Evolutionary conservation across 2,329 filamentous ascomycete species (phyloP), one percentile per base, ranked within the genome.

Genomic region (Nigrograna mackinnonii): DNA sequence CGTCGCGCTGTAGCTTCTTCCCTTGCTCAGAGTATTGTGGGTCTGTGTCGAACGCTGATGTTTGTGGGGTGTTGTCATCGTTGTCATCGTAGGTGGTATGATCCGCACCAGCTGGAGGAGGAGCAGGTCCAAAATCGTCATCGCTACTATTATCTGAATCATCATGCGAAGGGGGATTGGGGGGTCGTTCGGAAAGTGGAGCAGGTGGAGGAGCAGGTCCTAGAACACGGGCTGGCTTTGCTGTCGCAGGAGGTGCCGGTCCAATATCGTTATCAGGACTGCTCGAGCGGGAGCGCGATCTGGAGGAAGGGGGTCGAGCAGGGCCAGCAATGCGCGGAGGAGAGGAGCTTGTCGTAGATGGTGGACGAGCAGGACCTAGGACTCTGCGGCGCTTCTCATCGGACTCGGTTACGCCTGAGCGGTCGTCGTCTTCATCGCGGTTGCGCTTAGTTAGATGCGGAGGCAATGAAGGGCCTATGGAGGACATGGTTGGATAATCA

Each of bases 401-500:
- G 16, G 60, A 62, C 26, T 72, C 67, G 55, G 73, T 67, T 47
- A 62, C 63, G 5, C 64, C 49, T 55, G 62, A 67, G 67, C 65
- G 42, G 9, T 68, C 56, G 45, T 69, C 71, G 22, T 76, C 69
- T 44, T 70, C 66, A 51, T 76, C 54, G 66, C 70, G 70, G 76
- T 82, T 69, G 49, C 70, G 60, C 65, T 80, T 75, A 9, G 76
- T 55, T 31, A 86, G 76, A 48, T 87, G 82, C 4, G 86, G 78
- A 11, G 88, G 87, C 18, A 91, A 67, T 46, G 84, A 76, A 12
- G 88, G 87, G 4, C 87, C 86, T 59, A 89, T 84, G 22, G 81
- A 83, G 37, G 84, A 73, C 85, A 89, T 89, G 69, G 58, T n/a
- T n/a, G n/a, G n/a, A n/a, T n/a, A n/a, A n/a, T n/a, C n/a, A n/a